Base-by-base conservation (phyloP, 345 rosid species). In the Schrenkiella parvula region DNA sequence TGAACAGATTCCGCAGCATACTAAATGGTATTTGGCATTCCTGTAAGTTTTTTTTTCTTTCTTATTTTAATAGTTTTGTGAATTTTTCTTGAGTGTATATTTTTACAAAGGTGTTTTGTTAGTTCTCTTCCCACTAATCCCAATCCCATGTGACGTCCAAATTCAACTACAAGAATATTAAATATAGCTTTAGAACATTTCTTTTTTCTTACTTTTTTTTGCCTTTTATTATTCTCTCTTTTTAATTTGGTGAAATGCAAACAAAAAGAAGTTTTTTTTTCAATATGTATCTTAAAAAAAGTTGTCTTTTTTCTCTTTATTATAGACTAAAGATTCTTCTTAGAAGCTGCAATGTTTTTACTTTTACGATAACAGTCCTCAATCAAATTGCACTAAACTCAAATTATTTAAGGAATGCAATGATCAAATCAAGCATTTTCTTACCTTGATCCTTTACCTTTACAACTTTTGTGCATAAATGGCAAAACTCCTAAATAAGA, bases 11-110 rank as follows among this genome's bases (percentile, higher is more conserved):
- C 73, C 85, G 91, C 3, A 84, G 81, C 37, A 69, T 93, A 78
- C 79, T 90, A 29, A 87, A 77, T 75, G 97, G 97, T 78, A 70
- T 92, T 79, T 92, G 95, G 96, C 89, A 87, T 82, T 78, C 85
- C 51, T 85, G 74, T 82, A 22, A 19, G 25, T n/a, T 14, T 14
- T 14, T 41, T 41, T 41, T 39, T 43, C n/a, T 68, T 58, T 59
- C 41, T 37, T 51, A 25, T 50, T 56, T 21, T 68, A 17, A 56
- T 46, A 26, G 21, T 65, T 47, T 66, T 78, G 73, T 72, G 80
- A 78, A 65, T 31, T 75, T 65, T 64, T 68, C 23, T 37, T 32
- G 80, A 77, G 80, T 77, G 80, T 77, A 70, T 77, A 77, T 77
- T 55, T 55, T 64, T 70, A 55, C 71, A 58, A 65, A 76, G 19